phyloP scores from a whole-genome alignment of 805 yeast genomes.

The Tetrapisispora taiwanensis region DNA sequence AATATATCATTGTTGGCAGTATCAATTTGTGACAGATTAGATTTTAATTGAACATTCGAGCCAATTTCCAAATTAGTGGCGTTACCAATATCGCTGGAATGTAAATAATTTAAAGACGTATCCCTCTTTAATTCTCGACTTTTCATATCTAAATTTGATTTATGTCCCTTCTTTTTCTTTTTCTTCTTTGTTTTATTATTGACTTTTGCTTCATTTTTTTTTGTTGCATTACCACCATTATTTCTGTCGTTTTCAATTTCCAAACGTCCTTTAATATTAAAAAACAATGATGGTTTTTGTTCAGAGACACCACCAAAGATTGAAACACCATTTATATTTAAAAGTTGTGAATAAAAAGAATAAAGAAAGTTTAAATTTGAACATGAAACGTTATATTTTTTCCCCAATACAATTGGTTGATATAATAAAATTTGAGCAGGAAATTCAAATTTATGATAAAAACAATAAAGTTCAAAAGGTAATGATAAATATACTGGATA shows the following conservation, averaged over 20 bases:
- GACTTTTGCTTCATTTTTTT: not conserved
- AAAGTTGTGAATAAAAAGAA: conserved; percentile 23
- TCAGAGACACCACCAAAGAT: conserved; percentile 19
- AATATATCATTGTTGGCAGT: not conserved
- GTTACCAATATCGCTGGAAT: not conserved
- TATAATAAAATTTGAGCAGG: conserved; percentile 25
- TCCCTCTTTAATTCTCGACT: not conserved
- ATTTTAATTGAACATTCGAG: not conserved
- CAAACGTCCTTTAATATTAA: conserved; percentile 1
- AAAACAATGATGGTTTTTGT: conserved; percentile 4
- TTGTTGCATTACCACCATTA: not conserved
- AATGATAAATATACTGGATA: conserved; percentile 27
- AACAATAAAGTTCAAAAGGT: conserved; percentile 30
- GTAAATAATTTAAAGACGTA: too few relatives aligned
- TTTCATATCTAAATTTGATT: not conserved
- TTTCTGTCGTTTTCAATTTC: not conserved
- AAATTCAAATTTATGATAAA: conserved; percentile 26
- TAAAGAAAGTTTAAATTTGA: conserved; percentile 23
- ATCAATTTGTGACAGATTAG: not conserved
- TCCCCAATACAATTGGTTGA: conserved; percentile 22
- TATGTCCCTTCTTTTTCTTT: conserved; percentile 1
- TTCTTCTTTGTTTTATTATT: not conserved
- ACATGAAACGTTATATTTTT: conserved; percentile 12
- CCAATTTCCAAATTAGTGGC: not conserved
- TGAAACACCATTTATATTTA: conserved; percentile 23